These are phyloP conservation scores for Blastobotrys terrestris DNA, from an alignment of 805 yeast genomes.

Conservation along the genomic window DNA sequence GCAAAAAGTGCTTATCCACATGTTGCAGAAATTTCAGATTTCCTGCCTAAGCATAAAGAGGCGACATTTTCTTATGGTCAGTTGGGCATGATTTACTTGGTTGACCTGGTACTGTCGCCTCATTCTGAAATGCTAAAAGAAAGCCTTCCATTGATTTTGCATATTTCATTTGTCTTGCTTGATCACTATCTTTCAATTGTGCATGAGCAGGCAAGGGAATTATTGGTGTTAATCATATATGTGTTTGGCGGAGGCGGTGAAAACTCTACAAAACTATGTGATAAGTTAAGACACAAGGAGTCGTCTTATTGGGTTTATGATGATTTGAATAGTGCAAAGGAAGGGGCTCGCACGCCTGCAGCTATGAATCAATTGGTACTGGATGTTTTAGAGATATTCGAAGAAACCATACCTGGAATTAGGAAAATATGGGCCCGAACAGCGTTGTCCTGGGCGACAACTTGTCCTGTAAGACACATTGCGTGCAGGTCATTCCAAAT, in stretches of 20 bases:
- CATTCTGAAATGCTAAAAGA: conserved; percentile 50
- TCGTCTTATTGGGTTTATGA: conserved; percentile 73
- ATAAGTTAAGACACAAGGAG: conserved; percentile 49
- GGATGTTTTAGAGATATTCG: conserved; percentile 41
- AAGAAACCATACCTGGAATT: conserved; percentile 35
- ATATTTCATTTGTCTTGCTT: conserved; percentile 68
- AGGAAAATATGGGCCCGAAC: conserved; percentile 81
- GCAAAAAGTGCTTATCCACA: conserved; percentile 53
- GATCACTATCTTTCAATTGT: conserved; percentile 85
- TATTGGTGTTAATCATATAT: conserved; percentile 59
- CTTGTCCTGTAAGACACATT: conserved; percentile 93
- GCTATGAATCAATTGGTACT: conserved; percentile 72
- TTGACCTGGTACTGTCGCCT: conserved; percentile 67
- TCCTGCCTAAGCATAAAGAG: conserved; percentile 50
- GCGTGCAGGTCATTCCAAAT: conserved; percentile 96
- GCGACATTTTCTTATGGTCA: conserved; percentile 85
- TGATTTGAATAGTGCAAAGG: conserved; percentile 68
- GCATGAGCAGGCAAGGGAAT: conserved; percentile 74
- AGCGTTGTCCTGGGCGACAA: conserved; percentile 90
- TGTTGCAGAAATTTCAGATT: conserved; percentile 61
- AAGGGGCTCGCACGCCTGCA: conserved; percentile 78
- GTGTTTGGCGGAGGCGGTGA: conserved; percentile 24
- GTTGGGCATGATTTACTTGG: conserved; percentile 74
- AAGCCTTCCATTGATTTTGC: conserved; percentile 67
- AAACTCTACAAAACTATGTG: conserved; percentile 51